Conservation (phyloP, 306 rosid genomes). For the Cercis canadensis region DNA sequence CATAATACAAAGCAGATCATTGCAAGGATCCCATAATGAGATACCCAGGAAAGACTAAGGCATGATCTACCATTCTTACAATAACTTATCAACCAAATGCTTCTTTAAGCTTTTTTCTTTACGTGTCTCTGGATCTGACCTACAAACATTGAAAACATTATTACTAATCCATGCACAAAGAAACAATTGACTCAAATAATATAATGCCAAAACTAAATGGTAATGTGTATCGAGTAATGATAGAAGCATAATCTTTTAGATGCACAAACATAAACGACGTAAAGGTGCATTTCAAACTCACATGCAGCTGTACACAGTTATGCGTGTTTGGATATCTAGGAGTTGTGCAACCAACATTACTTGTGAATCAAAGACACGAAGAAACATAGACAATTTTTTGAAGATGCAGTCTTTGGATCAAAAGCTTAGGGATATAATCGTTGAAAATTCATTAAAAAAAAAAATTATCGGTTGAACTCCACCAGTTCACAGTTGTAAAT, state of each 20-base stretch:
- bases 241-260: too few relatives aligned
- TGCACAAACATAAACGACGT: too few relatives aligned
- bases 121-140: conserved; percentile 47
- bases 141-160: conserved; percentile 48
- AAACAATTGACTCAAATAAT: too few relatives aligned
- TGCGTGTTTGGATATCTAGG: too few relatives aligned
- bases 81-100: conserved; percentile 61
- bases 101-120: conserved; percentile 55
- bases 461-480: neutral
- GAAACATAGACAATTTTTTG: neutral
- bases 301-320: too few relatives aligned
- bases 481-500: neutral
- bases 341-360: too few relatives aligned
- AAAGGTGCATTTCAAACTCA: too few relatives aligned
- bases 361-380: neutral
- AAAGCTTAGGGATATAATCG: too few relatives aligned
- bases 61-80: conserved; percentile 67
- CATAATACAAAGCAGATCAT: conserved; percentile 80
- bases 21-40: conserved; percentile 58
- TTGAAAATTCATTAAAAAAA: too few relatives aligned
- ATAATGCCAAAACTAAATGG: too few relatives aligned
- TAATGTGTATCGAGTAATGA: too few relatives aligned
- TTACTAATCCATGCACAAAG: neutral
- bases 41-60: conserved; percentile 51
- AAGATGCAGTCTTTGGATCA: too few relatives aligned